Conservation (phyloP, 2,329 filamentous ascomycete species). For the Fusarium chaquense region DNA sequence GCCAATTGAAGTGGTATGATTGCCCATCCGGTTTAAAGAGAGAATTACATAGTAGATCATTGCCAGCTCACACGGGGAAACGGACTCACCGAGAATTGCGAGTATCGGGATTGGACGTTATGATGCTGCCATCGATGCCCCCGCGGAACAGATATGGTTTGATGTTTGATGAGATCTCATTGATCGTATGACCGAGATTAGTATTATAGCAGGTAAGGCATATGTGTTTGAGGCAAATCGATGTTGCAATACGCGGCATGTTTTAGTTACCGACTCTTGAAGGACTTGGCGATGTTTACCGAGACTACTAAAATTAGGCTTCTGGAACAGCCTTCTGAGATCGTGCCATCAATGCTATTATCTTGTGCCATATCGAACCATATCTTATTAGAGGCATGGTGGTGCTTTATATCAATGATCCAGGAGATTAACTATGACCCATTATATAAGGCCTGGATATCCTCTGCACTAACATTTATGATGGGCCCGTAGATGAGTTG, state of each 20-base stretch:
- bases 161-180: neutral
- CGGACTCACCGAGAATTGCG: neutral
- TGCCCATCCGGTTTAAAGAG: constrained; percentile 7
- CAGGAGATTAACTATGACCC: neutral
- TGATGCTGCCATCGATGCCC: neutral
- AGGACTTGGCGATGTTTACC: neutral
- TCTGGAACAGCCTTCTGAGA: neutral
- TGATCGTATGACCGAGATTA: neutral
- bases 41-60: neutral
- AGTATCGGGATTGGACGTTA: neutral
- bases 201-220: neutral
- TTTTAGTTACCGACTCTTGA: neutral
- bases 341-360: neutral
- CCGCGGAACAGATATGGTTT: neutral
- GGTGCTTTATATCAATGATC: no score
- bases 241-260: neutral
- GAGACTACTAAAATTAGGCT: neutral
- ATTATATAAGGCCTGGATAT: neutral
- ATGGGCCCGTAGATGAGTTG: neutral
- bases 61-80: neutral
- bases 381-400: no score
- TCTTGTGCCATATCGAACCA: no score
- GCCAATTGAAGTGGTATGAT: constrained; percentile 35
- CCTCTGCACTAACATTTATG: neutral
- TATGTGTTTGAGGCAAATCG: neutral